Evolutionary conservation across 2,329 filamentous ascomycete species (phyloP).

Genomic region (Penicillium corylophilum): DNA sequence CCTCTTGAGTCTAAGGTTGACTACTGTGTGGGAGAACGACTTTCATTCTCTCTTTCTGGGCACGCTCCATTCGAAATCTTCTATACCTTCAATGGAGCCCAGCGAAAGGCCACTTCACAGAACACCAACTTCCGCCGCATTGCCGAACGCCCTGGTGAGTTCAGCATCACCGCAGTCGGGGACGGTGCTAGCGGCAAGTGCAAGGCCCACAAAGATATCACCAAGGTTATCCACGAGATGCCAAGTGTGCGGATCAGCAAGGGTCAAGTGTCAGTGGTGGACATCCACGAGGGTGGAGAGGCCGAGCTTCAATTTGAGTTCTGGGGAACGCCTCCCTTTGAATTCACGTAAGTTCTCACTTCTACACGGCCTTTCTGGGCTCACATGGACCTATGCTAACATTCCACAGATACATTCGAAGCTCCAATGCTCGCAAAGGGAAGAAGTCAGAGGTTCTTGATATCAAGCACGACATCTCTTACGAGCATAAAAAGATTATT

Average conservation of each 20-base stretch:
- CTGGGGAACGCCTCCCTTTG: constrained; percentile 91
- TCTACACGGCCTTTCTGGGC: not conserved
- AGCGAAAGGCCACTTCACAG: constrained; percentile 68
- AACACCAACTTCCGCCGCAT: constrained; percentile 89
- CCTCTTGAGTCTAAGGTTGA: constrained; percentile 79
- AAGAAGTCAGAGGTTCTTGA: constrained; percentile 80
- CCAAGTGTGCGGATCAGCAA: constrained; percentile 88
- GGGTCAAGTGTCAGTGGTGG: constrained; percentile 75
- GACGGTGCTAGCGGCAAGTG: constrained; percentile 84
- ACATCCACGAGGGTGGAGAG: constrained; percentile 95
- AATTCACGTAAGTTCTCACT: constrained; percentile 67
- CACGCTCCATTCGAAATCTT: constrained; percentile 88
- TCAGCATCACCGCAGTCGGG: constrained; percentile 80
- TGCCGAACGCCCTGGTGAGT: constrained; percentile 84
- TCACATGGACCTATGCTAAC: not conserved
- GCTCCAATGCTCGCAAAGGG: constrained; percentile 76
- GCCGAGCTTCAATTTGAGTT: constrained; percentile 94
- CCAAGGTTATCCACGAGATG: constrained; percentile 84
- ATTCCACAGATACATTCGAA: constrained; percentile 69
- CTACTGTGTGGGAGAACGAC: constrained; percentile 93
- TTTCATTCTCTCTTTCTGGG: constrained; percentile 87
- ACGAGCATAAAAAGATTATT: constrained; percentile 77
- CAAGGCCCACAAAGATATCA: constrained; percentile 72
- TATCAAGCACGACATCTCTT: constrained; percentile 81
- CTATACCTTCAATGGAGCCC: constrained; percentile 80